phyloP scores from a whole-genome alignment of 2,329 filamentous ascomycete genomes.

The Aspergillus aculeatus region DNA sequence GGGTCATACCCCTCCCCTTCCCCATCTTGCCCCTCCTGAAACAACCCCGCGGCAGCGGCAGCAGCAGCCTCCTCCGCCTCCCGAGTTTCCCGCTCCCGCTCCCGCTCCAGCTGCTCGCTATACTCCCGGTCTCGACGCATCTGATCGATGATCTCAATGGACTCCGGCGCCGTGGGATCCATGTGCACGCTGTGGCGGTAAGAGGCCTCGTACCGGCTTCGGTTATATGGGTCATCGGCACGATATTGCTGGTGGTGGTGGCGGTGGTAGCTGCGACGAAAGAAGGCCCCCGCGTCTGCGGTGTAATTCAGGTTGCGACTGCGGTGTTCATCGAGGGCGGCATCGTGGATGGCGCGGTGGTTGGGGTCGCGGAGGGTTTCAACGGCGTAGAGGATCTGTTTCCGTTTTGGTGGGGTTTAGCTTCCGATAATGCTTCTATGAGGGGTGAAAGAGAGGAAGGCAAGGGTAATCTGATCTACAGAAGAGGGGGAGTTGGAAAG shows the following conservation, averaged over 20 bases:
- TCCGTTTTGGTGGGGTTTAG: not conserved
- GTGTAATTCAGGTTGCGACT: constrained; percentile 18
- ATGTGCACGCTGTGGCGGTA: constrained; percentile 33
- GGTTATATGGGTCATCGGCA: not conserved
- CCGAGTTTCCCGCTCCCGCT: constrained; percentile 4
- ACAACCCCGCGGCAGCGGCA: not conserved
- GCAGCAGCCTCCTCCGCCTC: not conserved
- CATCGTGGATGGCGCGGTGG: constrained; percentile 31
- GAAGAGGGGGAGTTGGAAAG: not conserved
- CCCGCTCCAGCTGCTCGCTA: constrained; percentile 8
- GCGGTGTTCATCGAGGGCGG: constrained; percentile 22
- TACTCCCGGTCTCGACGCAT: constrained; percentile 8
- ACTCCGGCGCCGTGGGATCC: constrained; percentile 25
- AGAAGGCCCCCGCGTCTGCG: too few relatives aligned
- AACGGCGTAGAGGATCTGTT: constrained; percentile 34
- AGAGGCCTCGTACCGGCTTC: not conserved
- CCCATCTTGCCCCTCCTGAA: not conserved
- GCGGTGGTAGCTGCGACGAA: not conserved
- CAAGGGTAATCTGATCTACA: not conserved
- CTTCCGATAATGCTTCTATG: too few relatives aligned
- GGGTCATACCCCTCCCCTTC: not conserved
- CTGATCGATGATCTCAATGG: constrained; percentile 5
- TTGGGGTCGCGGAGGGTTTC: constrained; percentile 34
- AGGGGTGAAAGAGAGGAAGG: too few relatives aligned
- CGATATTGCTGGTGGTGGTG: not conserved